These are phyloP conservation scores for Fusarium sp. DNA, from an alignment of 2,329 filamentous ascomycete species.

Conservation along the genomic window DNA sequence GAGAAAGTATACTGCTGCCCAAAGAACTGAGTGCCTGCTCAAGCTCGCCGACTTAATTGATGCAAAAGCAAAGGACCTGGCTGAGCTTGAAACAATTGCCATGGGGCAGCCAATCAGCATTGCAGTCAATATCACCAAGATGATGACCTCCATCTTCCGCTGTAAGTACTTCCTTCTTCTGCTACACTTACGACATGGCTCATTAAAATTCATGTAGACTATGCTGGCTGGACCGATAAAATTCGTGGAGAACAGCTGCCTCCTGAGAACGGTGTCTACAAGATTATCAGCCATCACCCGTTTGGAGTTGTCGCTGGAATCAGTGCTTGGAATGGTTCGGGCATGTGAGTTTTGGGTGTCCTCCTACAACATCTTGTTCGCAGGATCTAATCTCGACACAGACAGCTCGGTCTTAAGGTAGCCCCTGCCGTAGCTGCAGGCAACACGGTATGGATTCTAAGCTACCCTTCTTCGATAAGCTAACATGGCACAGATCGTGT, in stretches of 20 bases:
- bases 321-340: neutral
- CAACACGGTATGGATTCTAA: neutral
- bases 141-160: neutral
- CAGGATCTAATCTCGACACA: neutral
- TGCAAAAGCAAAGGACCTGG: neutral
- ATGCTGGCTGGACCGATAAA: slow-evolving; percentile 8
- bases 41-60: neutral
- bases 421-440: neutral
- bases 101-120: slow-evolving; percentile 5
- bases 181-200: neutral
- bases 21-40: neutral
- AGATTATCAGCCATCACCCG: slow-evolving; percentile 9
- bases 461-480: fast-evolving
- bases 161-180: neutral
- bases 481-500: neutral
- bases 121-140: neutral
- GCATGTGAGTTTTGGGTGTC: neutral
- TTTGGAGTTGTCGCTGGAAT: slow-evolving; percentile 6
- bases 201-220: neutral
- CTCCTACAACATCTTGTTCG: fast-evolving
- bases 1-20: neutral
- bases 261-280: neutral
- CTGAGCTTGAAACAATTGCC: neutral
- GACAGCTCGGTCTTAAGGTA: neutral
- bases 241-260: neutral